Evolutionary conservation across 192 early-diverging fungal species (phyloP).

Genomic region (Backusella macrospora): DNA sequence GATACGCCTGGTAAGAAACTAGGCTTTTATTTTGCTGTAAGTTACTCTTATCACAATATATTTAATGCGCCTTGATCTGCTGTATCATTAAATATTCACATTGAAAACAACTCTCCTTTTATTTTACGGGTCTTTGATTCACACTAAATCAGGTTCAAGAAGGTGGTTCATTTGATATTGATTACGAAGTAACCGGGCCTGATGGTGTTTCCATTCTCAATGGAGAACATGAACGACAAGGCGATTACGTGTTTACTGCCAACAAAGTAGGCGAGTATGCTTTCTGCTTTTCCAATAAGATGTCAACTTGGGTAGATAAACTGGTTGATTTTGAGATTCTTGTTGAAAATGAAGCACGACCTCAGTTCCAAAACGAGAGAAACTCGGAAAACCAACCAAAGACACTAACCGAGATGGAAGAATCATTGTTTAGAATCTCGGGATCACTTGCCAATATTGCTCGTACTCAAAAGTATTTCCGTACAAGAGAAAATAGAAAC

Average conservation of each 20-base stretch:
- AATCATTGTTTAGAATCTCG: constrained; percentile 63
- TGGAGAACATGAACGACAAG: constrained; percentile 90
- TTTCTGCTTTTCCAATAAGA: constrained; percentile 96
- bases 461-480: constrained; percentile 87
- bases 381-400: constrained; percentile 47
- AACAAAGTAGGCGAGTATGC: constrained; percentile 87
- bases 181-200: constrained; percentile 86
- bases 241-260: constrained; percentile 93
- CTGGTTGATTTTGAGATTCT: constrained; percentile 94
- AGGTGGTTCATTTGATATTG: constrained; percentile 97
- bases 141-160: constrained; percentile 76
- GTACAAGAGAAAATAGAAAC: constrained; percentile 90
- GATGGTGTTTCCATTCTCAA: constrained; percentile 65
- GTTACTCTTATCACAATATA: constrained; percentile 27
- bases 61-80: background rate
- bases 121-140: background rate
- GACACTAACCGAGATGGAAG: constrained; percentile 55
- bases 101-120: background rate
- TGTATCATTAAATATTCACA: background rate
- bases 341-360: constrained; percentile 83
- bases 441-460: constrained; percentile 69
- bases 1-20: constrained; percentile 85
- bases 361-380: constrained; percentile 40
- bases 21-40: constrained; percentile 95
- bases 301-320: constrained; percentile 95